A percentile compares a stretch with the other conserved stretches of the same genome.
Evolutionary conservation across 805 yeast species (phyloP).

Genomic region (Teunomyces aglyptinius): DNA sequence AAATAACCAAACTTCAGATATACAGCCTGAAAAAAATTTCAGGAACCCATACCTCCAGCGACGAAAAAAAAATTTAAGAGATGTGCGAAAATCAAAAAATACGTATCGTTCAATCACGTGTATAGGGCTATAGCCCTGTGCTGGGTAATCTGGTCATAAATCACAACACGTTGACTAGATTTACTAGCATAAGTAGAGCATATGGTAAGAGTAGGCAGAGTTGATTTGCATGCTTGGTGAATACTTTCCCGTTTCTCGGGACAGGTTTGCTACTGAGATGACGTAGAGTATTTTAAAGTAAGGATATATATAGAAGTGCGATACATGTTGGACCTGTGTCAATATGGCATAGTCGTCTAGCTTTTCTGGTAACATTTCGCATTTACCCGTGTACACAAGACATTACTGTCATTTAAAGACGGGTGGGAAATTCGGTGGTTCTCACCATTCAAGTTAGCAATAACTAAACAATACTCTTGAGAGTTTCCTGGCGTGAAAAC

Average conservation of each 20-base stretch:
- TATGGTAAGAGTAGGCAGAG: too few species aligned
- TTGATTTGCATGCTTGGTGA: too few species aligned
- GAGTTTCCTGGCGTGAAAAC: slow-evolving; percentile 57
- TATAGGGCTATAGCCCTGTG: slow-evolving; percentile 5
- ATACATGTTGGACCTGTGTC: neutral
- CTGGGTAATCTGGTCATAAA: too few species aligned
- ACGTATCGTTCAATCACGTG: neutral
- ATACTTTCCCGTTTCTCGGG: too few species aligned
- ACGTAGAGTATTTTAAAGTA: neutral
- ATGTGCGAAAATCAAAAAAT: neutral
- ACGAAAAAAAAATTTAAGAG: neutral
- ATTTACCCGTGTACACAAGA: slow-evolving; percentile 43
- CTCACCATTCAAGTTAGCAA: slow-evolving; percentile 43
- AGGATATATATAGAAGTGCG: neutral
- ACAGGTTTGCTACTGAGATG: neutral
- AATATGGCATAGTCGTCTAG: slow-evolving; percentile 19
- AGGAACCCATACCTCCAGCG: neutral
- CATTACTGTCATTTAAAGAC: slow-evolving; percentile 18
- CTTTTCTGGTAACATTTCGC: slow-evolving; percentile 47
- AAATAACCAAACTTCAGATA: slow-evolving; percentile 3
- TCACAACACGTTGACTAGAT: too few species aligned
- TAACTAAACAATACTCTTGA: slow-evolving; percentile 42
- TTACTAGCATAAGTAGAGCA: too few species aligned
- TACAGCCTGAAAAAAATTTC: slow-evolving; percentile 2
- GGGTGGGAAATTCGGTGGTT: slow-evolving; percentile 70